Evolutionary conservation across 306 rosid genomes (phyloP), one percentile per base, ranked within the genome.

Genomic region (Quillaja saponaria): DNA sequence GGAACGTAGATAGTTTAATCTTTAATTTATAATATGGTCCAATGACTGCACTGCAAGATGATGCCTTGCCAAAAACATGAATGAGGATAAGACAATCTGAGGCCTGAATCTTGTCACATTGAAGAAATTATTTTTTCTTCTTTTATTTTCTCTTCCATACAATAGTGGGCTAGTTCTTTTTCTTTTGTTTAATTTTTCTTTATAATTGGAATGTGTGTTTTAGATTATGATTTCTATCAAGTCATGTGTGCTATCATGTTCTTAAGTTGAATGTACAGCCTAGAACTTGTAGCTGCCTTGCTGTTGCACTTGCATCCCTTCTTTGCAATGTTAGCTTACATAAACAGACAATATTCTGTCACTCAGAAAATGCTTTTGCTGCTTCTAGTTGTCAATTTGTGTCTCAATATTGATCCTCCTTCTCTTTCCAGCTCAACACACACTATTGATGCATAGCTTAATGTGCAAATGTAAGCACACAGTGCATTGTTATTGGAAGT

Each of bases 341-440:
- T 25, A 71, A 67, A 58, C 34, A 68, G 51, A 66, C 65, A 74
- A 61, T 74, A 64, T 53, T 21, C 68, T 66, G 82, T 61, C 79
- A 75, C 72, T 19, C 18, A 59, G 46, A 60, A 49, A 51, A 55
- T 55, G 69, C 71, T 71, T 77, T 74, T 47, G 79, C 64, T 67
- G 69, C 68, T 71, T 66, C 46, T 73, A 65, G 87, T 87, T 84
- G 87, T 81, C 95, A 77, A n/a, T 77, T 74, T 63, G 63, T 82
- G 79, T 76, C 59, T 73, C 72, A 75, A 66, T 67, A 31, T 67
- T 72, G 58, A 72, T 74, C 65, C 66, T 76, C 78, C 69, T 74
- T 78, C 72, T 79, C 90, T 85, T 85, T 88, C 90, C 96, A 88
- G 86, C 92, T 44, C 69, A 74, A 65, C 80, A 72, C 74, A 48